These are phyloP conservation scores for Scytalidium sp. DNA, from an alignment of 2,329 filamentous ascomycete genomes.

Conservation along the genomic window DNA sequence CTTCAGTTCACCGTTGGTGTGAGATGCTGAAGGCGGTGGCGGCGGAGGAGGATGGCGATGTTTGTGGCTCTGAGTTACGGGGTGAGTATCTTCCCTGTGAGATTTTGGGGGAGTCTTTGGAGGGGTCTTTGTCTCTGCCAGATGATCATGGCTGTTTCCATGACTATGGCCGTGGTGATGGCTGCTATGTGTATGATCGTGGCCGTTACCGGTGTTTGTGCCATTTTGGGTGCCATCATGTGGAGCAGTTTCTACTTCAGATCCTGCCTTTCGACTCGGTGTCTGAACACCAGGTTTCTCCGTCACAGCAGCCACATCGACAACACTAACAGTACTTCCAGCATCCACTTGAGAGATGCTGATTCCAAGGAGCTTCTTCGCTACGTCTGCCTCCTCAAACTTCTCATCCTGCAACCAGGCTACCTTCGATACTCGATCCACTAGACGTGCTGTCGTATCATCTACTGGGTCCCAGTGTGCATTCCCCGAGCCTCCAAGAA, in stretches of 20 bases:
- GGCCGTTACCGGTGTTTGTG: not conserved
- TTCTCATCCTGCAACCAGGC: constrained; percentile 57
- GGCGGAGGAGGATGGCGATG: constrained; percentile 23
- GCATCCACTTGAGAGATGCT: constrained; percentile 62
- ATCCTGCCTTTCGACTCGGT: constrained; percentile 58
- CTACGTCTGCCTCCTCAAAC: constrained; percentile 43
- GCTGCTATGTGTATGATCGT: not conserved
- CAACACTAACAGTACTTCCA: constrained; percentile 72
- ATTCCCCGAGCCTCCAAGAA: constrained; percentile 65
- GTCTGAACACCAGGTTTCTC: constrained; percentile 83
- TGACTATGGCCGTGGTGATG: not conserved
- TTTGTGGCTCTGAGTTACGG: constrained; percentile 7
- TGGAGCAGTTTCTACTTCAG: constrained; percentile 23
- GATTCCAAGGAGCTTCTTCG: constrained; percentile 65
- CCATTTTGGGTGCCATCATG: constrained; percentile 9
- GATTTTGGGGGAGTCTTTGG: not conserved
- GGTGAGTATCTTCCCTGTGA: not conserved
- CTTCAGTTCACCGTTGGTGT: constrained; percentile 19
- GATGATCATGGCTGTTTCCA: not conserved
- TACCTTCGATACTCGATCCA: constrained; percentile 71
- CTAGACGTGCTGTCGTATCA: constrained; percentile 74
- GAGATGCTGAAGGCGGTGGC: constrained; percentile 8
- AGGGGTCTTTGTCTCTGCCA: not conserved
- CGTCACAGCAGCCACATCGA: constrained; percentile 74
- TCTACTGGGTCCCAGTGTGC: constrained; percentile 78